These are phyloP conservation scores for Fusarium sp. DNA, from an alignment of 2,329 filamentous ascomycete genomes.

Conservation along the genomic window DNA sequence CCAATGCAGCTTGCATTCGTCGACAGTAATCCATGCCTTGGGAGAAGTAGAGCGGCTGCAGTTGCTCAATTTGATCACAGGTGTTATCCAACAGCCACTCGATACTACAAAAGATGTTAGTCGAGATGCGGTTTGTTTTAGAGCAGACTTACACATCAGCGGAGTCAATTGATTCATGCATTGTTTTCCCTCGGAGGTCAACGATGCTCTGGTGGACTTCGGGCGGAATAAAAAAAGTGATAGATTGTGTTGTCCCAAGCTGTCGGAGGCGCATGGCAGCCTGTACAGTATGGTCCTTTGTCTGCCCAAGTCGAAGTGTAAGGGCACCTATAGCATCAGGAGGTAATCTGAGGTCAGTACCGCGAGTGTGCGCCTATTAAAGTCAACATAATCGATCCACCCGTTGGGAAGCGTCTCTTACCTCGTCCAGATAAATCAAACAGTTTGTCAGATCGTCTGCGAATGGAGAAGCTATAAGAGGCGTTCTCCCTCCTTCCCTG, in stretches of 20 bases:
- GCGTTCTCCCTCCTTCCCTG: constrained; percentile 29
- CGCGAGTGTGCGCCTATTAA: constrained; percentile 48
- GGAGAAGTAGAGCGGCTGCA: constrained; percentile 67
- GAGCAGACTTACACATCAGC: constrained; percentile 48
- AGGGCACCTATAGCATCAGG: constrained; percentile 60
- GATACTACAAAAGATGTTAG: constrained; percentile 31
- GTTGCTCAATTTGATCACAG: constrained; percentile 67
- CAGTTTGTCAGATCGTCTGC: constrained; percentile 34
- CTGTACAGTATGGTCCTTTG: constrained; percentile 66
- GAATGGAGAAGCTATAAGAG: constrained; percentile 38
- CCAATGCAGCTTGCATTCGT: constrained; percentile 61
- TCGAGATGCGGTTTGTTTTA: neutral
- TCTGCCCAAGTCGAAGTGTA: constrained; percentile 67
- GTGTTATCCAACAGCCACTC: constrained; percentile 73
- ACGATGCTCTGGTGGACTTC: constrained; percentile 72
- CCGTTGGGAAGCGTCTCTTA: constrained; percentile 48
- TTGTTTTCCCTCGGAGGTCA: constrained; percentile 52
- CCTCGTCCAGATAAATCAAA: constrained; percentile 70
- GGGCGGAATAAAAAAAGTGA: constrained; percentile 66
- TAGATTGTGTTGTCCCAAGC: constrained; percentile 64
- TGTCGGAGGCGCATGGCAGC: constrained; percentile 74
- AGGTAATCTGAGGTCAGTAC: constrained; percentile 69
- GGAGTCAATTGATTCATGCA: constrained; percentile 41
- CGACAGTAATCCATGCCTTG: constrained; percentile 71
- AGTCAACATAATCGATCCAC: neutral